These are phyloP conservation scores for Nicotiana attenuata DNA, from an alignment of 257 asterid species.

Conservation along the genomic window DNA sequence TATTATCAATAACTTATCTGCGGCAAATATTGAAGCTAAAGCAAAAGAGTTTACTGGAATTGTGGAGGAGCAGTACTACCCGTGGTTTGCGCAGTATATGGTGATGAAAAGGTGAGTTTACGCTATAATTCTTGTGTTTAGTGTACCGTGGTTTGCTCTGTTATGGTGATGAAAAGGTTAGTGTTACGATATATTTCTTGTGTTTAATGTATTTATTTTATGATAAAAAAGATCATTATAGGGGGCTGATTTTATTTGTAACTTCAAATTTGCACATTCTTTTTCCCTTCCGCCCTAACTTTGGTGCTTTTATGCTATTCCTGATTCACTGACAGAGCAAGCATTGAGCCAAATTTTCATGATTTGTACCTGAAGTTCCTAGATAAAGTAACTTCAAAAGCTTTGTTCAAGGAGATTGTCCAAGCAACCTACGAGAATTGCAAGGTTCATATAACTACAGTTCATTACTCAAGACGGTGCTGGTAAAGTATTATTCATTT, in stretches of 20 bases:
- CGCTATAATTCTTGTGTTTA: neutral
- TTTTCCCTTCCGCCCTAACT: neutral
- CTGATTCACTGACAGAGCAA: constrained; percentile 55
- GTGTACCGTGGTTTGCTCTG: constrained; percentile 81
- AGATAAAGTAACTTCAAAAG: constrained; percentile 77
- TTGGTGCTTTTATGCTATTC: neutral
- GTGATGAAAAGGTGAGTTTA: constrained; percentile 83
- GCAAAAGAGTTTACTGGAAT: constrained; percentile 80
- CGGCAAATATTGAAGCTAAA: constrained; percentile 79
- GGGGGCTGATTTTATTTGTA: neutral
- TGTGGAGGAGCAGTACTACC: constrained; percentile 66
- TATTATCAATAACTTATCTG: constrained; percentile 75
- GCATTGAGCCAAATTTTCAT: constrained; percentile 95
- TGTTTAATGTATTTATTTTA: neutral
- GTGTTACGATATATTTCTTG: neutral
- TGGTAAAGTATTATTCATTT: neutral
- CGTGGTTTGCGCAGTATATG: constrained; percentile 98
- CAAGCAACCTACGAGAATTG: constrained; percentile 95
- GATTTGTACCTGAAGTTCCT: constrained; percentile 94
- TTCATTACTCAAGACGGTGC: neutral
- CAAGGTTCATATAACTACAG: constrained; percentile 52
- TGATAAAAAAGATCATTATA: neutral
- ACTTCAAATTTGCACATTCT: neutral
- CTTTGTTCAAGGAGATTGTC: constrained; percentile 65
- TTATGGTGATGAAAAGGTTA: constrained; percentile 97